Conservation (phyloP, 1,139 yeast genomes). For the Yamadazyma blattariae region DNA sequence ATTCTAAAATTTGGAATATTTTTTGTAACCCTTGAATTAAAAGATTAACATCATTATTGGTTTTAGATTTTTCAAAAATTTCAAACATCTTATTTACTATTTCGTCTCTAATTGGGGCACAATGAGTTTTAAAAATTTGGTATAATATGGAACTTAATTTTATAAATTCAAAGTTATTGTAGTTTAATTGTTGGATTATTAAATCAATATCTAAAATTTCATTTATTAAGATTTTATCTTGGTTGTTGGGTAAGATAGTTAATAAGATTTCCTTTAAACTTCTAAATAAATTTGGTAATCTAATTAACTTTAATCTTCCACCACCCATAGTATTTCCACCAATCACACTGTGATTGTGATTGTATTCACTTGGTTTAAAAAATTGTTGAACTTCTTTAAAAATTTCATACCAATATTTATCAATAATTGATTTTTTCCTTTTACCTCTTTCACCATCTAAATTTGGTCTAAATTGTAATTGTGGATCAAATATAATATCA, state of each 20-base stretch:
- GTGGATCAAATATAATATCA: conserved; percentile 90
- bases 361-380: conserved; percentile 16
- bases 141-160: conserved; percentile 71
- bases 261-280: conserved; percentile 76
- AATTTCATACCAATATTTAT: conserved; percentile 80
- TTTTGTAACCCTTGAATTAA: conserved; percentile 77
- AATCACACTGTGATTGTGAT: background rate
- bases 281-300: conserved; percentile 65
- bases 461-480: conserved; percentile 87
- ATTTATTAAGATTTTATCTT: conserved; percentile 57
- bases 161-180: conserved; percentile 66
- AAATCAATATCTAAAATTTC: conserved; percentile 79
- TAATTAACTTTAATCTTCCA: conserved; percentile 33
- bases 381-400: conserved; percentile 56
- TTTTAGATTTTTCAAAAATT: conserved; percentile 63
- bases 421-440: conserved; percentile 71
- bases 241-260: conserved; percentile 75
- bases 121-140: conserved; percentile 70
- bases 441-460: conserved; percentile 88
- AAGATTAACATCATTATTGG: conserved; percentile 48
- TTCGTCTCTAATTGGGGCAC: conserved; percentile 94
- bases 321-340: conserved; percentile 7
- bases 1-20: conserved; percentile 82
- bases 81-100: conserved; percentile 84
- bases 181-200: conserved; percentile 70